These are phyloP conservation scores for Calocybe indica DNA, from an alignment of 768 basidiomycete species.

Conservation along the genomic window DNA sequence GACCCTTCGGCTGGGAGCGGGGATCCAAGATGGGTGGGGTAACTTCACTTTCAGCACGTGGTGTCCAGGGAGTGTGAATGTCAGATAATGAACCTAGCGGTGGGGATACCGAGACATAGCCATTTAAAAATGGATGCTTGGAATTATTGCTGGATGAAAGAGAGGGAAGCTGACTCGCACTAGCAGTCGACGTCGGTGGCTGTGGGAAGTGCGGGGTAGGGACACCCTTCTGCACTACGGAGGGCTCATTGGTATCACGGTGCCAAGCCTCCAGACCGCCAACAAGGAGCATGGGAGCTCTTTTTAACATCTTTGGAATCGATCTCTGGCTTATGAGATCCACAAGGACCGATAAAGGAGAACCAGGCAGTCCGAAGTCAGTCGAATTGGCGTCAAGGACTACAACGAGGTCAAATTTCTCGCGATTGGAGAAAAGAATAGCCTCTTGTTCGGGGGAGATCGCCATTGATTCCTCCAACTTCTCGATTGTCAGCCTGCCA, in stretches of 20 bases:
- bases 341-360: constrained; percentile 55
- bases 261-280: constrained; percentile 87
- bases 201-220: no score
- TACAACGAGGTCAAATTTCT: constrained; percentile 84
- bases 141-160: no score
- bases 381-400: constrained; percentile 72
- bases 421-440: constrained; percentile 74
- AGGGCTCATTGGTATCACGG: constrained; percentile 38
- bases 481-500: constrained; percentile 55
- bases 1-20: no score
- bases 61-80: no score
- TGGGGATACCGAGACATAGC: no score
- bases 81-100: no score
- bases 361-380: constrained; percentile 37
- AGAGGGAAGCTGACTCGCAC: no score
- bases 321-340: constrained; percentile 69
- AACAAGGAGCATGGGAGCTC: constrained; percentile 75
- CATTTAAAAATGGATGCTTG: no score
- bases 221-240: no score
- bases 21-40: no score
- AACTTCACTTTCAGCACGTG: no score
- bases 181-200: no score
- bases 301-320: constrained; percentile 63
- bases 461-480: constrained; percentile 70
- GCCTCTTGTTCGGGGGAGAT: constrained; percentile 67